Evolutionary conservation across 139 green algal species (phyloP).

Genomic region (Tetradesmus obliquus): DNA sequence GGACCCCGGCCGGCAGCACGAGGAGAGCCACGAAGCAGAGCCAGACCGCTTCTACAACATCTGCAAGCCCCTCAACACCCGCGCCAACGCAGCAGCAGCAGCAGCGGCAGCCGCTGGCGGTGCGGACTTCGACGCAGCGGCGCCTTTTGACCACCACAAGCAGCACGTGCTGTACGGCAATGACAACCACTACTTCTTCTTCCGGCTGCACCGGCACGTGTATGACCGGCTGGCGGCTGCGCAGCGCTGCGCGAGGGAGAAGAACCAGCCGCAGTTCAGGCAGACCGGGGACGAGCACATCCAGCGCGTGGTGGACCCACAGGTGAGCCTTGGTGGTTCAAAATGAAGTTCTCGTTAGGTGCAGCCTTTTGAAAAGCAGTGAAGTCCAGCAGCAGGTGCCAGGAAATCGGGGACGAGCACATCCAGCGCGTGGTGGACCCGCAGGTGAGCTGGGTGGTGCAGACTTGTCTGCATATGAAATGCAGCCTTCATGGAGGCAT

Average conservation of each 20-base stretch:
- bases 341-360: neutral
- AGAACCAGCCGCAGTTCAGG: slow-evolving; percentile 46
- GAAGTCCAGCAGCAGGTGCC: slow-evolving; percentile 9
- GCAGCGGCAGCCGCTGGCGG: slow-evolving; percentile 15
- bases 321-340: neutral
- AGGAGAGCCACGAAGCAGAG: slow-evolving; percentile 17
- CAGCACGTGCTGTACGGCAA: slow-evolving; percentile 86
- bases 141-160: neutral
- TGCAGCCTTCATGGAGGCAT: neutral
- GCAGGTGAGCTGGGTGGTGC: neutral
- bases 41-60: slow-evolving; percentile 27
- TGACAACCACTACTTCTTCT: slow-evolving; percentile 94
- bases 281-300: slow-evolving; percentile 48
- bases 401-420: slow-evolving; percentile 43
- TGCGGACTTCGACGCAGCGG: neutral
- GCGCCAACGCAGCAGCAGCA: slow-evolving; percentile 16
- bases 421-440: slow-evolving; percentile 3
- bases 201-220: slow-evolving; percentile 83
- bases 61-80: slow-evolving; percentile 38
- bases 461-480: neutral
- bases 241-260: slow-evolving; percentile 59
- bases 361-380: neutral
- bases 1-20: slow-evolving; percentile 4
- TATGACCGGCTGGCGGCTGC: slow-evolving; percentile 85
- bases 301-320: slow-evolving; percentile 7